phyloP scores from a whole-genome alignment of 345 rosid genomes.

The Laguncularia racemosa region DNA sequence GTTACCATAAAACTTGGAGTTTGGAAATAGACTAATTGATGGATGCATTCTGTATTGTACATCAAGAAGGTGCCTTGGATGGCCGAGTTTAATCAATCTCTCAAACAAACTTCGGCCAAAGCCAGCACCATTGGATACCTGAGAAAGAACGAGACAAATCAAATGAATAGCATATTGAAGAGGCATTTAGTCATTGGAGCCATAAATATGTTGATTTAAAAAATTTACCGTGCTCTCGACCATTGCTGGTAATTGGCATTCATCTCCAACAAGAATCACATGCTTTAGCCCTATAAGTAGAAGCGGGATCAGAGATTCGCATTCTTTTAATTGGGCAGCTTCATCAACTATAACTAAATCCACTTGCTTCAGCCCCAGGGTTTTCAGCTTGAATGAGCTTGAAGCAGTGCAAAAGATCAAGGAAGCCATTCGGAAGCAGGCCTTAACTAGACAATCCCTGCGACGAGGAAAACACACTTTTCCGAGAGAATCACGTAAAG shows the following conservation, averaged over 20 bases:
- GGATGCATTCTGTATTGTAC: too few species aligned
- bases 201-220: not conserved
- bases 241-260: slow-evolving; percentile 7
- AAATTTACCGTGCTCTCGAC: slow-evolving; percentile 10
- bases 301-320: slow-evolving; percentile 10
- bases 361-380: not conserved
- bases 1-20: not conserved
- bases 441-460: not conserved
- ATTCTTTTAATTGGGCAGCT: slow-evolving; percentile 11
- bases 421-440: slow-evolving; percentile 2
- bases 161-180: not conserved
- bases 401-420: slow-evolving; percentile 11
- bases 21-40: too few species aligned
- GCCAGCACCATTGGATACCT: slow-evolving; percentile 6
- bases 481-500: slow-evolving; percentile 3
- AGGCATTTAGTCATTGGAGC: not conserved
- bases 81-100: too few species aligned
- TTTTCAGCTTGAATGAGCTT: slow-evolving; percentile 2
- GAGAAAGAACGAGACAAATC: not conserved
- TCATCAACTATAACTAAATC: slow-evolving; percentile 8
- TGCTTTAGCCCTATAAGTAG: slow-evolving; percentile 6
- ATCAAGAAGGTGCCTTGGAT: too few species aligned
- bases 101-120: too few species aligned
- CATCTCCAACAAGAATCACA: slow-evolving; percentile 10
- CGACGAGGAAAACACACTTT: not conserved